A percentile compares a stretch with the other conserved stretches of the same genome.
Conservation (phyloP, 2,329 filamentous ascomycete genomes). For the Dothidotthia symphoricarpi region DNA sequence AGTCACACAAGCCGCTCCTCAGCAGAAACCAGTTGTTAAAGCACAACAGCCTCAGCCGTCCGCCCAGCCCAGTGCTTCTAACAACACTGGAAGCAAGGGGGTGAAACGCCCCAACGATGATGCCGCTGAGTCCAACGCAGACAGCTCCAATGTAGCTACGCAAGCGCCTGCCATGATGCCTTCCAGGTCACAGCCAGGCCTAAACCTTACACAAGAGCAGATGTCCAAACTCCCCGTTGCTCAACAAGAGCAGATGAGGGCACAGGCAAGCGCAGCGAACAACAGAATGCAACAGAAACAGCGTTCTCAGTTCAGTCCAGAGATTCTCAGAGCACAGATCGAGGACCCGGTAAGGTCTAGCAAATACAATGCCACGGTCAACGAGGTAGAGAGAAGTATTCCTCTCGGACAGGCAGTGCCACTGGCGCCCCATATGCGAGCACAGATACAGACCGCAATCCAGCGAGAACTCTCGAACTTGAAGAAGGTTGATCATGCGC, state of each 20-base stretch:
- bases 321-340: slow-evolving; percentile 29
- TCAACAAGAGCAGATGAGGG: slow-evolving; percentile 34
- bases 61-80: slow-evolving; percentile 18
- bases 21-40: slow-evolving; percentile 22
- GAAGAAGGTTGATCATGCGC: slow-evolving; percentile 32
- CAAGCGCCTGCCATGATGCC: slow-evolving; percentile 40
- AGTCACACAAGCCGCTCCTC: slow-evolving; percentile 21
- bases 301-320: slow-evolving; percentile 17
- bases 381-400: slow-evolving; percentile 30
- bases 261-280: slow-evolving; percentile 29
- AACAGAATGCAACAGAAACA: slow-evolving; percentile 30
- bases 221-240: slow-evolving; percentile 34
- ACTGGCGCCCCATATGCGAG: slow-evolving; percentile 22
- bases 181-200: slow-evolving; percentile 32
- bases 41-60: slow-evolving; percentile 20
- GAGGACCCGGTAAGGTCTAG: slow-evolving; percentile 26
- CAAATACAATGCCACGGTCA: slow-evolving; percentile 28
- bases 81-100: slow-evolving; percentile 25
- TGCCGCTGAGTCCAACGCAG: slow-evolving; percentile 38
- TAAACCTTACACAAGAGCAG: slow-evolving; percentile 35
- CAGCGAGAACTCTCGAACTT: slow-evolving; percentile 26
- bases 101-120: slow-evolving; percentile 46
- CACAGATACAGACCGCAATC: slow-evolving; percentile 27
- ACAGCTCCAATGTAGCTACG: slow-evolving; percentile 27
- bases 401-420: slow-evolving; percentile 22